phyloP scores from a whole-genome alignment of 768 basidiomycete species.

The Pisolithus sp. region DNA sequence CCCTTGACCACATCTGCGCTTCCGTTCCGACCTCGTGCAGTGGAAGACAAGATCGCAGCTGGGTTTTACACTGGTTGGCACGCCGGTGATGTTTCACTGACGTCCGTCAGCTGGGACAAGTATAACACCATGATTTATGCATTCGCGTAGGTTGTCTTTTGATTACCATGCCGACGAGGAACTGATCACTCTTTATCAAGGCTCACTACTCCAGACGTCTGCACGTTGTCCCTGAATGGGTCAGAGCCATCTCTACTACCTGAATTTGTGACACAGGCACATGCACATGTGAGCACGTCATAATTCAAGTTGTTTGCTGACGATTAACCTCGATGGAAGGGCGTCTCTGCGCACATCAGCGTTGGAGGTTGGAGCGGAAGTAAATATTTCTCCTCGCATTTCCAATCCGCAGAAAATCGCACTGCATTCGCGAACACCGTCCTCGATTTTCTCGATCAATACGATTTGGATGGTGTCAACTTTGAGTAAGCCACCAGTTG shows the following conservation, averaged over 20 bases:
- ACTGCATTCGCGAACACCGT: constrained; percentile 62
- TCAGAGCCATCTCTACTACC: constrained; percentile 48
- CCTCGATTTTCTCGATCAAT: constrained; percentile 39
- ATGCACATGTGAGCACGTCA: constrained; percentile 25
- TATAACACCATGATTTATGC: constrained; percentile 67
- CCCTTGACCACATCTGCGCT: neutral
- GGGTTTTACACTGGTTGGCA: constrained; percentile 72
- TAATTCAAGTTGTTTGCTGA: neutral
- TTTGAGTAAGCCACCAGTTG: constrained; percentile 19
- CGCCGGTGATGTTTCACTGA: constrained; percentile 41
- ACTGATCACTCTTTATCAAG: constrained; percentile 15
- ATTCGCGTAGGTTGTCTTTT: constrained; percentile 43
- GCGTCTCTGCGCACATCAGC: constrained; percentile 49
- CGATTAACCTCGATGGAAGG: constrained; percentile 27
- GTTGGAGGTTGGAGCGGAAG: constrained; percentile 73
- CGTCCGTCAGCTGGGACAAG: constrained; percentile 59
- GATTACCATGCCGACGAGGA: neutral
- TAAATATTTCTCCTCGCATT: constrained; percentile 52
- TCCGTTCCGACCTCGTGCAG: neutral
- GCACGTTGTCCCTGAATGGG: constrained; percentile 25
- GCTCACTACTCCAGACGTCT: constrained; percentile 27
- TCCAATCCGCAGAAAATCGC: constrained; percentile 51
- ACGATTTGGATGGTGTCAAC: constrained; percentile 51
- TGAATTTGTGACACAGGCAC: constrained; percentile 46
- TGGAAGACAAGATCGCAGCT: constrained; percentile 31